Evolutionary conservation across 2,329 filamentous ascomycete genomes (phyloP).

Genomic region (Fusarium oxysporum): DNA sequence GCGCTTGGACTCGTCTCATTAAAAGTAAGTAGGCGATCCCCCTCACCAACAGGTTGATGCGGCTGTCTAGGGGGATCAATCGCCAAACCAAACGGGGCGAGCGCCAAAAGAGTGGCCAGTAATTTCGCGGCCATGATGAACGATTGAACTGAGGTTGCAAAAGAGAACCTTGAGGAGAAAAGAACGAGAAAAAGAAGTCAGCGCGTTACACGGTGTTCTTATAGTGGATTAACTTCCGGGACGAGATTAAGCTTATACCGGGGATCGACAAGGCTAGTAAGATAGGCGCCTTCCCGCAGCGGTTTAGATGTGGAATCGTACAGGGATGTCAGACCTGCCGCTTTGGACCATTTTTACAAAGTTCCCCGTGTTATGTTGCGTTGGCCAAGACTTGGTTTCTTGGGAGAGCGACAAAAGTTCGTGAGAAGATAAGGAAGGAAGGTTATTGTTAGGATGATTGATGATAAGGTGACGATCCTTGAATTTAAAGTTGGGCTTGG

Average conservation of each 20-base stretch:
- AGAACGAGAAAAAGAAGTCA: neutral
- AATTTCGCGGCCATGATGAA: slow-evolving; percentile 22
- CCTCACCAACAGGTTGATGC: slow-evolving; percentile 66
- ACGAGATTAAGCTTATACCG: slow-evolving; percentile 31
- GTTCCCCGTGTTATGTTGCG: slow-evolving; percentile 33
- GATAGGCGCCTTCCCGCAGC: slow-evolving; percentile 29
- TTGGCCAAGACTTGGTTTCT: slow-evolving; percentile 27
- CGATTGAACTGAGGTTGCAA: neutral
- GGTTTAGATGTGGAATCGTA: slow-evolving; percentile 25
- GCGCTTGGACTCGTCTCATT: slow-evolving; percentile 66
- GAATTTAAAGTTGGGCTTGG: fast-evolving
- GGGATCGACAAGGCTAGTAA: slow-evolving; percentile 15
- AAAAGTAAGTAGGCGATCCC: slow-evolving; percentile 67
- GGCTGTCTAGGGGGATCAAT: slow-evolving; percentile 65
- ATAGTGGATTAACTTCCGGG: neutral
- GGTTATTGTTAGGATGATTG: neutral
- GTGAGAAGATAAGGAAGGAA: neutral
- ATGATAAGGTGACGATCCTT: neutral
- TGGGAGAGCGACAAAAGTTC: slow-evolving; percentile 35
- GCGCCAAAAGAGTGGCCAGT: slow-evolving; percentile 34
- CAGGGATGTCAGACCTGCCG: slow-evolving; percentile 28
- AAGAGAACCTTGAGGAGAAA: neutral
- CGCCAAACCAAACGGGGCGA: slow-evolving; percentile 44
- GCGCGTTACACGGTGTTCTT: neutral
- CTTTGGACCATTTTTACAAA: slow-evolving; percentile 32